phyloP scores from a whole-genome alignment of 2,329 filamentous ascomycete species.

The Xylariaceae sp. region DNA sequence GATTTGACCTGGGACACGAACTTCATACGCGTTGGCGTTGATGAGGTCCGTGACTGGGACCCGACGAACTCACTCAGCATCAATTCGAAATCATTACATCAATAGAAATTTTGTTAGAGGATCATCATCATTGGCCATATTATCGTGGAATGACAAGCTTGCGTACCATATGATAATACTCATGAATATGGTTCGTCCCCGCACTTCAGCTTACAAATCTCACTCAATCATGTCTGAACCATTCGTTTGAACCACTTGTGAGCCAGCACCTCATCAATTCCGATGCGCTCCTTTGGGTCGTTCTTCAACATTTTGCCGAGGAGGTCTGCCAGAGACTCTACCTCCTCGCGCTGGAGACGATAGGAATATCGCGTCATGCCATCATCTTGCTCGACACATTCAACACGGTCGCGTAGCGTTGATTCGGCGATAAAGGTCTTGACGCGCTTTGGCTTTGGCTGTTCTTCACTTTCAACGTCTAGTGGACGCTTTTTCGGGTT shows the following conservation, averaged over 20 bases:
- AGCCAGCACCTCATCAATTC: conserved; percentile 5
- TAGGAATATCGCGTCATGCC: conserved; percentile 7
- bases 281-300: conserved; percentile 8
- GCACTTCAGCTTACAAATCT: background rate
- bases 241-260: conserved; percentile 10
- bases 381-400: conserved; percentile 2
- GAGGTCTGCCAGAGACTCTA: conserved; percentile 4
- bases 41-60: too few species aligned
- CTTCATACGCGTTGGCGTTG: too few species aligned
- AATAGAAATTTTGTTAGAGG: too few species aligned
- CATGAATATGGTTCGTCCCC: too few species aligned
- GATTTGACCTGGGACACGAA: too few species aligned
- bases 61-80: too few species aligned
- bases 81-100: too few species aligned
- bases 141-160: too few species aligned
- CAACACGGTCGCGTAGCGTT: conserved; percentile 4
- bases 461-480: background rate
- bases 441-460: background rate
- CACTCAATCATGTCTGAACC: conserved; percentile 5
- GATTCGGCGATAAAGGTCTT: conserved; percentile 1
- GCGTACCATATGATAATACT: too few species aligned
- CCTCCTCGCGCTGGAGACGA: conserved; percentile 5
- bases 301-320: conserved; percentile 11
- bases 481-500: background rate
- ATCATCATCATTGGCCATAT: too few species aligned